A percentile compares a stretch with the other conserved stretches of the same genome.
Evolutionary conservation across 108 stramenopile species (phyloP).

Genomic region (Skeletonema menzelii): DNA sequence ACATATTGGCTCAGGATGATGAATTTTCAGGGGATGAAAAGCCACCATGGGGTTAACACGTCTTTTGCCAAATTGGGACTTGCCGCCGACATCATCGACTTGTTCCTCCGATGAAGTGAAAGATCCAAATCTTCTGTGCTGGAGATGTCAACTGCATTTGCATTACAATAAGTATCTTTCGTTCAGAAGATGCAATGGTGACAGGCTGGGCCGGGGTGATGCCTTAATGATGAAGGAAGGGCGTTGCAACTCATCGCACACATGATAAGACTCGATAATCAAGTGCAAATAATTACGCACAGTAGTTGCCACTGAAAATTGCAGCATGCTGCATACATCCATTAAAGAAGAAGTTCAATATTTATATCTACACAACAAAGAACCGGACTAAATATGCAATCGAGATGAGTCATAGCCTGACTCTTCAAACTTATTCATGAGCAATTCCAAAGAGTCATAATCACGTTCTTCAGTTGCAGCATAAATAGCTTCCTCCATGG

Average conservation of each 20-base stretch:
- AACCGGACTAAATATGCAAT: constrained; percentile 2
- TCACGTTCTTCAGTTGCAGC: constrained; percentile 33
- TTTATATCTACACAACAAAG: background rate
- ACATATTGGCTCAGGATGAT: too few relatives aligned
- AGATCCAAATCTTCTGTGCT: background rate
- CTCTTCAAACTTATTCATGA: constrained; percentile 20
- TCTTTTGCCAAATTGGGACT: background rate
- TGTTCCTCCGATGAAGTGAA: background rate
- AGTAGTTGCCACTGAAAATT: too few relatives aligned
- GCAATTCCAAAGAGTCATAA: constrained; percentile 16
- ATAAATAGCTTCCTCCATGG: constrained; percentile 38
- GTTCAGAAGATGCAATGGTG: too few relatives aligned
- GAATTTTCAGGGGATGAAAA: too few relatives aligned
- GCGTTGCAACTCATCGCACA: too few relatives aligned
- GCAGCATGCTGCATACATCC: background rate
- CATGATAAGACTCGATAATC: too few relatives aligned
- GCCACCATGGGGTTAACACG: too few relatives aligned
- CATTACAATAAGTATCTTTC: too few relatives aligned
- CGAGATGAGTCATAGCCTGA: constrained; percentile 24
- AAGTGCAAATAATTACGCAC: background rate
- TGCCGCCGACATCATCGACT: background rate
- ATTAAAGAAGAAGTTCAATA: background rate
- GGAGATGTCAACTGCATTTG: too few relatives aligned
- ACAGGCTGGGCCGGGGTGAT: too few relatives aligned
- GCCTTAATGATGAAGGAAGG: too few relatives aligned